Conservation (phyloP, 768 basidiomycete species). For the Rhodocollybia butyracea region DNA sequence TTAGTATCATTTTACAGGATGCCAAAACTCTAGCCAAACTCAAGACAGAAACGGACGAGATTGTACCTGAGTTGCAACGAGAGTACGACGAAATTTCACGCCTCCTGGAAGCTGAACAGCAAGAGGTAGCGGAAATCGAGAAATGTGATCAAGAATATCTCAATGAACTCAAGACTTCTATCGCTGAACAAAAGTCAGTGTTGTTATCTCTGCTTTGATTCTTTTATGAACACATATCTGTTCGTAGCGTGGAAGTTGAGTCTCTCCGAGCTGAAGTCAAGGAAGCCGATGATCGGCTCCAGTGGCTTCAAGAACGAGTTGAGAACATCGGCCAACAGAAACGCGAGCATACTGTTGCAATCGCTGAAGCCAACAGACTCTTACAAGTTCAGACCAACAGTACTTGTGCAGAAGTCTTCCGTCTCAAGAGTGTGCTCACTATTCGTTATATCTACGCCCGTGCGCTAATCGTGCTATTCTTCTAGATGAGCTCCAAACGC, state of each 20-base stretch:
- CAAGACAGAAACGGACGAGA: conserved; percentile 44
- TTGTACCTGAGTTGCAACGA: conserved; percentile 60
- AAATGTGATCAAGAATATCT: conserved; percentile 73
- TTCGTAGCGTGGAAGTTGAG: conserved; percentile 62
- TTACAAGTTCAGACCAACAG: conserved; percentile 70
- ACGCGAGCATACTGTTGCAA: conserved; percentile 48
- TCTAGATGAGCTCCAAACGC: conserved; percentile 67
- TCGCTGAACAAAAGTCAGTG: conserved; percentile 75
- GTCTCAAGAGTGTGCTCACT: conserved; percentile 56
- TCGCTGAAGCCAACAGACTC: conserved; percentile 57
- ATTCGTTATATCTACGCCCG: not conserved
- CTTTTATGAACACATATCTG: conserved; percentile 11
- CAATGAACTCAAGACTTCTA: conserved; percentile 70
- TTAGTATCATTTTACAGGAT: conserved; percentile 44
- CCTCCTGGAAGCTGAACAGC: conserved; percentile 65
- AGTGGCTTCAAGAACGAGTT: conserved; percentile 60
- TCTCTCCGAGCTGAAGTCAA: conserved; percentile 62
- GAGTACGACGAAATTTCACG: conserved; percentile 65
- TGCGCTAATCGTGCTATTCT: not conserved
- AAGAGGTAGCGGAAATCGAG: conserved; percentile 72
- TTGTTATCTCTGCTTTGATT: not conserved
- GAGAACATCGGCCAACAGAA: conserved; percentile 58
- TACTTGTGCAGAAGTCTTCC: conserved; percentile 69
- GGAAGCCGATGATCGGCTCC: conserved; percentile 64
- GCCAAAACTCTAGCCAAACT: conserved; percentile 57